Conservation (phyloP, 768 basidiomycete genomes). For the Hygrocybe punicea region DNA sequence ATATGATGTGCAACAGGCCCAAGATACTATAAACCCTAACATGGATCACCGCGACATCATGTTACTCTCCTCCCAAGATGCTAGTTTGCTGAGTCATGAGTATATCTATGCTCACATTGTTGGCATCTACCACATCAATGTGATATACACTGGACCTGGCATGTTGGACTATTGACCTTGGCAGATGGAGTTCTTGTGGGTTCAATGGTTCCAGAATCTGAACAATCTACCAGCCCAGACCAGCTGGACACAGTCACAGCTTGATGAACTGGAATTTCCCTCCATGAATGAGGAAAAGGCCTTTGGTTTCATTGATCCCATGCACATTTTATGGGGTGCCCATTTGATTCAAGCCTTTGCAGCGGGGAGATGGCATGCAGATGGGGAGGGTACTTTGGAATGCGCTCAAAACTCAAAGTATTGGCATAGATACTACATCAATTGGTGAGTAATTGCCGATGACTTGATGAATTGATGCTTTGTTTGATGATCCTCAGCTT, state of each 20-base stretch:
- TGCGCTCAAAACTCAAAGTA: neutral
- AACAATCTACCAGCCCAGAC: constrained; percentile 4
- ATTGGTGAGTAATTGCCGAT: constrained; percentile 28
- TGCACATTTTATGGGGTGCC: constrained; percentile 22
- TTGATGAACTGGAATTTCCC: constrained; percentile 22
- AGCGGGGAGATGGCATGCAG: constrained; percentile 7
- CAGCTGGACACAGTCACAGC: constrained; percentile 1
- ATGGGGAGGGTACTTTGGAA: neutral
- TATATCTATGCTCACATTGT: constrained; percentile 14
- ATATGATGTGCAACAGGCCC: constrained; percentile 24
- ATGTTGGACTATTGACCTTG: neutral
- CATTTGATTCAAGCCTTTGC: constrained; percentile 36
- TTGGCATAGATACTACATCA: constrained; percentile 30
- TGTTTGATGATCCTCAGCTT: constrained; percentile 7
- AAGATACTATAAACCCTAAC: constrained; percentile 19
- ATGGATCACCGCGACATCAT: constrained; percentile 18
- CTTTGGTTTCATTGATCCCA: constrained; percentile 39
- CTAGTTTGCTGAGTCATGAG: constrained; percentile 12
- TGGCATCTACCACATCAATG: constrained; percentile 25
- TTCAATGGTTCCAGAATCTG: constrained; percentile 27
- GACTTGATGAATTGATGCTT: neutral
- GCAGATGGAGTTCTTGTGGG: constrained; percentile 33
- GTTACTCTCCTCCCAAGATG: constrained; percentile 13
- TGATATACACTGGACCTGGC: constrained; percentile 11
- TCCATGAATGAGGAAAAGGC: constrained; percentile 13